phyloP scores from a whole-genome alignment of 2,329 filamentous ascomycete genomes.

The Lecanicillium sp. region DNA sequence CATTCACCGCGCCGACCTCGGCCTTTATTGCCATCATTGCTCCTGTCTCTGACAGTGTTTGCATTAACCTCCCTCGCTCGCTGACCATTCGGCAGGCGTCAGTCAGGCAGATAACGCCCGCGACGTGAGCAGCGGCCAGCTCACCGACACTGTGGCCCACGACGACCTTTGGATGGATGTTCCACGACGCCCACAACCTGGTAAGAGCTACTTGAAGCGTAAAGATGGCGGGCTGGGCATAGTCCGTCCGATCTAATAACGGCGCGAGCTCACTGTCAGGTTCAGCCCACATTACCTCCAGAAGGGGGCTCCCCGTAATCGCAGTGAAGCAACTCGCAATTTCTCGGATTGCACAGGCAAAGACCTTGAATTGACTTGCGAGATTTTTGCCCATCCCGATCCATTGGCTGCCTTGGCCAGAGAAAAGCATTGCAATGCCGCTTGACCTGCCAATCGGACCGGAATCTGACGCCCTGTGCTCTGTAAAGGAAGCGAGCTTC shows the following conservation, averaged over 20 bases:
- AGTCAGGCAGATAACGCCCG: slow-evolving; percentile 25
- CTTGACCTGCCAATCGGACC: too few relatives aligned
- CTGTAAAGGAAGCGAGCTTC: too few relatives aligned
- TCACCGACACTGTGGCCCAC: slow-evolving; percentile 22
- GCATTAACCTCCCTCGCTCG: slow-evolving; percentile 35
- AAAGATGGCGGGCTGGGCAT: slow-evolving; percentile 29
- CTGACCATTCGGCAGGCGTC: slow-evolving; percentile 28
- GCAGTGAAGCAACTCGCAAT: slow-evolving; percentile 17
- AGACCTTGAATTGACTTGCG: slow-evolving; percentile 20
- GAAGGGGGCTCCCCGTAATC: slow-evolving; percentile 20
- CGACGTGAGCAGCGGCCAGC: slow-evolving; percentile 25
- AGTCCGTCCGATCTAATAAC: slow-evolving; percentile 25
- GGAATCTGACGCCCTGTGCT: too few relatives aligned
- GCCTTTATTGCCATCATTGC: slow-evolving; percentile 26
- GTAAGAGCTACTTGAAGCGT: slow-evolving; percentile 27
- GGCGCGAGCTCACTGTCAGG: slow-evolving; percentile 17
- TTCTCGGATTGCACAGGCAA: too few relatives aligned
- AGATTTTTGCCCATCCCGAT: slow-evolving; percentile 28
- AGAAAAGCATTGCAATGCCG: slow-evolving; percentile 31
- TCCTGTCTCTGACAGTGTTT: slow-evolving; percentile 37
- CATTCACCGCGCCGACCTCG: slow-evolving; percentile 27
- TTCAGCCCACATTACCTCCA: slow-evolving; percentile 25
- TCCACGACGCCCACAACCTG: slow-evolving; percentile 26
- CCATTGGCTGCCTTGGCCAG: slow-evolving; percentile 30
- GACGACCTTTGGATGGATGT: slow-evolving; percentile 24